Evolutionary conservation across 2,329 filamentous ascomycete genomes (phyloP).

Genomic region (Seiridium cupressi): DNA sequence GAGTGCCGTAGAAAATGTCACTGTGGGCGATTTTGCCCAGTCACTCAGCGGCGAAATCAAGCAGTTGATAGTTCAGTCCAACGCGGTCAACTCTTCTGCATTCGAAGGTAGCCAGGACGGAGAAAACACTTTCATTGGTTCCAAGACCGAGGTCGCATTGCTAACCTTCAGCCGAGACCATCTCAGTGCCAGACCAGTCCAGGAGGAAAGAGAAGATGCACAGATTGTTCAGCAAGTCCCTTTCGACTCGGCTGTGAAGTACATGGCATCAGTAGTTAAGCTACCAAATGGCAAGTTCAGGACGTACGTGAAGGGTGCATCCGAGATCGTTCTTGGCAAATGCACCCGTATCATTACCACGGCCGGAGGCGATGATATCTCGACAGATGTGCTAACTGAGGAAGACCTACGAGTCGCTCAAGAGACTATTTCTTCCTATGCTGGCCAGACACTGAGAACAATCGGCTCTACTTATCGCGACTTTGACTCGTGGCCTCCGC

Average conservation of each 20-base stretch:
- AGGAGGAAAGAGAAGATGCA: neutral
- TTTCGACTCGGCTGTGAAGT: slow-evolving; percentile 51
- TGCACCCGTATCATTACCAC: slow-evolving; percentile 34
- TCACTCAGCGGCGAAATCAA: too few relatives aligned
- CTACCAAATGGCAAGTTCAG: slow-evolving; percentile 46
- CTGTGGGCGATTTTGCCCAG: too few relatives aligned
- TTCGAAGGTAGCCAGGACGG: too few relatives aligned
- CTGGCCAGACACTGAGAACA: too few relatives aligned
- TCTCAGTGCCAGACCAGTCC: slow-evolving; percentile 16
- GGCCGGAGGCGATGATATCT: slow-evolving; percentile 23
- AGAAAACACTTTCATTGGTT: too few relatives aligned
- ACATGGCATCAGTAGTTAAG: slow-evolving; percentile 43
- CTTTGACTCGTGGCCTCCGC: too few relatives aligned
- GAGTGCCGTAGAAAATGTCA: too few relatives aligned
- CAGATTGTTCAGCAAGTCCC: slow-evolving; percentile 30
- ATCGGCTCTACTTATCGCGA: too few relatives aligned
- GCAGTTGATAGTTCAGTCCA: too few relatives aligned
- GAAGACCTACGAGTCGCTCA: slow-evolving; percentile 23
- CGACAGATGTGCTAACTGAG: slow-evolving; percentile 22
- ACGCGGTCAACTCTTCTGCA: too few relatives aligned
- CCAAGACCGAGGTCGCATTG: slow-evolving; percentile 36
- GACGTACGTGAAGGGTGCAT: slow-evolving; percentile 52
- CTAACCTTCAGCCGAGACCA: slow-evolving; percentile 31
- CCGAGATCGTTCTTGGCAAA: slow-evolving; percentile 44
- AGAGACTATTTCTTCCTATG: slow-evolving; percentile 24